Evolutionary conservation across 148 eudicot species (phyloP), one percentile per base, ranked within the genome.

Genomic region (Fallopia convolvulus): DNA sequence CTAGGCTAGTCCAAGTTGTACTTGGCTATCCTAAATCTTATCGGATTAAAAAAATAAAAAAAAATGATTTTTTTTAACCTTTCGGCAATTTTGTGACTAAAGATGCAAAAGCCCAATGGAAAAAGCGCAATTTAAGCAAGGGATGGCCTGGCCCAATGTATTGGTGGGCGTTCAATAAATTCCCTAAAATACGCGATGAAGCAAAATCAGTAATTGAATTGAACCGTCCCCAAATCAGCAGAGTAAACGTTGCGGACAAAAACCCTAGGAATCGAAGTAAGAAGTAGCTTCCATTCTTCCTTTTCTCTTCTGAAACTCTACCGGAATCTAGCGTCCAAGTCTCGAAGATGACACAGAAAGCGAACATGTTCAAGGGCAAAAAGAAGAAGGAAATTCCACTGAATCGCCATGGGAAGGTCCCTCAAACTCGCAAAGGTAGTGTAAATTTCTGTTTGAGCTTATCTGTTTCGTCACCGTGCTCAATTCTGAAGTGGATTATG

Each of bases 291-390:
- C 8, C 4, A 12, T 65, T 30, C 14, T 65, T 30, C 18, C 3
- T 65, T 13, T 65, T 65, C 18, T 20, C 26, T 18, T 26, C 0
- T 26, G 1, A 26, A 26, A 26, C 1, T 26, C 30, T 26, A 26
- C 47, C 47, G 47, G 47, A 50, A 39, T 55, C 49, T 61, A 79
- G 40, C 55, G 66, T 77, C n/a, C n/a, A n/a, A n/a, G n/a, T n/a
- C n/a, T n/a, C 72, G 72, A 77, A 81, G 82, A 93, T 93, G 98
- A 89, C 98, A 79, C 98, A 93, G 80, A 93, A 91, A 83, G 72
- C 86, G 7, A 86, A 74, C 20, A 13, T 87, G 78, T 91, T 93
- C 90, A 93, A 93, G 78, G 98, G 98, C 23, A 81, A 88, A 39
- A 93, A 88, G 82, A 87, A 84, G 88, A 93, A 93, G 82, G 65